phyloP scores from a whole-genome alignment of 257 asterid species.

The Plantago ovata region DNA sequence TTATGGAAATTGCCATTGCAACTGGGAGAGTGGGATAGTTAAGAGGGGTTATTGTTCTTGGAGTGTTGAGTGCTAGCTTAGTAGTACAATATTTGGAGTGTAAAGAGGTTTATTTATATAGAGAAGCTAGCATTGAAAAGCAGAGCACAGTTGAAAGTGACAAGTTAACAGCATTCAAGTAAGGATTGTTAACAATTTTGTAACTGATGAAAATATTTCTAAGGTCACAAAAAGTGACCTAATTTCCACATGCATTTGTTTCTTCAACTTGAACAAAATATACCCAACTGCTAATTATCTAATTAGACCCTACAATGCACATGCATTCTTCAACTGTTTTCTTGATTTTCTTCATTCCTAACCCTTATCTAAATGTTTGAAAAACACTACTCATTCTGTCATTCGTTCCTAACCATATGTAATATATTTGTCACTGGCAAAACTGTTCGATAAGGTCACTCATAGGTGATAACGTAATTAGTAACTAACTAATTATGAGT shows the following conservation, averaged over 20 bases:
- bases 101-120: slow-evolving; percentile 40
- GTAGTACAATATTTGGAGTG: slow-evolving; percentile 24
- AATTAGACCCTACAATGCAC: slow-evolving; percentile 62
- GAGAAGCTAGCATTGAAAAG: slow-evolving; percentile 5
- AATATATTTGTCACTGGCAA: too few relatives aligned
- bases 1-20: slow-evolving; percentile 31
- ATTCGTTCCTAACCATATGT: too few relatives aligned
- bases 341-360: slow-evolving; percentile 2
- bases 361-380: not conserved
- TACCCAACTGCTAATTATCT: slow-evolving; percentile 49
- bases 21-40: slow-evolving; percentile 21
- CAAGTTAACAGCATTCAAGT: slow-evolving; percentile 30
- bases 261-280: slow-evolving; percentile 45
- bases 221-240: slow-evolving; percentile 33
- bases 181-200: slow-evolving; percentile 29
- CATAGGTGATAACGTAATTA: too few relatives aligned
- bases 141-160: slow-evolving; percentile 40
- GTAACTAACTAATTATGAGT: too few relatives aligned
- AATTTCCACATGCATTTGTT: slow-evolving; percentile 71
- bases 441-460: too few relatives aligned
- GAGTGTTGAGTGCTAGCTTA: slow-evolving; percentile 17
- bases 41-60: not conserved
- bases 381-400: too few relatives aligned
- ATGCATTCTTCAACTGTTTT: slow-evolving; percentile 42
- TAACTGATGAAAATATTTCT: slow-evolving; percentile 15